These are phyloP conservation scores for Septoria petroselini DNA, from an alignment of 2,329 filamentous ascomycete species.

Conservation along the genomic window DNA sequence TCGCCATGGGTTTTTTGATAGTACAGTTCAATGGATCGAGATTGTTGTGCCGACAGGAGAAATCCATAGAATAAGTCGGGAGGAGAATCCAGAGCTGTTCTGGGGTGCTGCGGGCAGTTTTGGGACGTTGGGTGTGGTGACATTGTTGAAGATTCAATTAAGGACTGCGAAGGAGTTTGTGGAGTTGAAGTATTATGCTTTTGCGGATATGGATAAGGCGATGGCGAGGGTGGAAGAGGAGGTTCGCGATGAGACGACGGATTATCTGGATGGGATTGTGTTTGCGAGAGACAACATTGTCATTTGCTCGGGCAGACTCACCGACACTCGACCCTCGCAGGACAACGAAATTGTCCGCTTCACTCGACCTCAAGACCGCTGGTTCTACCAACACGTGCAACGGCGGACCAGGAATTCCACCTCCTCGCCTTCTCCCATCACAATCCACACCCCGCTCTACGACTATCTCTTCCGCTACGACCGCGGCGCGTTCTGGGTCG, in stretches of 20 bases:
- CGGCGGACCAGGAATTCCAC: conserved; percentile 26
- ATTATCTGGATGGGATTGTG: conserved; percentile 63
- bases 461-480: conserved; percentile 63
- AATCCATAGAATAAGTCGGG: conserved; percentile 38
- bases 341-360: conserved; percentile 45
- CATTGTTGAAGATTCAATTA: conserved; percentile 52
- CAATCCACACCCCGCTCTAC: conserved; percentile 42
- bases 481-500: conserved; percentile 64
- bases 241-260: conserved; percentile 42
- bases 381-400: conserved; percentile 70
- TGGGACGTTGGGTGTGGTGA: conserved; percentile 65
- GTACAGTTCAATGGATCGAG: conserved; percentile 60
- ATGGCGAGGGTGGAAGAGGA: conserved; percentile 41
- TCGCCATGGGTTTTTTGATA: conserved; percentile 63
- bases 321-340: conserved; percentile 34
- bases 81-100: conserved; percentile 60
- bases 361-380: conserved; percentile 60
- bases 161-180: conserved; percentile 49
- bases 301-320: conserved; percentile 43
- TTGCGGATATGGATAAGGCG: conserved; percentile 42
- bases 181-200: conserved; percentile 49
- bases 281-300: conserved; percentile 45
- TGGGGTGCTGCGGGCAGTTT: conserved; percentile 63
- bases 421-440: conserved; percentile 9
- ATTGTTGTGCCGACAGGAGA: conserved; percentile 62